Conservation (phyloP, 768 basidiomycete species). For the Collybia sordida region DNA sequence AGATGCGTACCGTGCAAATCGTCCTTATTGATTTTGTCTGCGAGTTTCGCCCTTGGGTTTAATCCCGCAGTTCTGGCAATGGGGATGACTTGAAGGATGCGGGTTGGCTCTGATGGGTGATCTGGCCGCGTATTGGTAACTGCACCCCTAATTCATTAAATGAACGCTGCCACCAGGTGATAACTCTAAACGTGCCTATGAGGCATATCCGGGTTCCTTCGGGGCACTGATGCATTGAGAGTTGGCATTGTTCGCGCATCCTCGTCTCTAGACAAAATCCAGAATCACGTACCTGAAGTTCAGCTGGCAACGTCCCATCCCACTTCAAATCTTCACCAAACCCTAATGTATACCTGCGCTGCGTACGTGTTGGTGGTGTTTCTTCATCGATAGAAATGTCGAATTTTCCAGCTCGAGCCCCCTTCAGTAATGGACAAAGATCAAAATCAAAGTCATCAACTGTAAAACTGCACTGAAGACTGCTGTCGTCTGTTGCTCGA, state of each 20-base stretch:
- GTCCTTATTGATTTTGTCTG: constrained; percentile 11
- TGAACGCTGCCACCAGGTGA: not conserved
- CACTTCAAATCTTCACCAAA: constrained; percentile 17
- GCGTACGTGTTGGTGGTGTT: constrained; percentile 30
- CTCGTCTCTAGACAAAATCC: not conserved
- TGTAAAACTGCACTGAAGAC: constrained; percentile 17
- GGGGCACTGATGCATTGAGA: constrained; percentile 24
- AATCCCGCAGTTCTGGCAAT: constrained; percentile 18
- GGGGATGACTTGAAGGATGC: constrained; percentile 34
- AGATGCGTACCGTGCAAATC: constrained; percentile 10
- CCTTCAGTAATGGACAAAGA: constrained; percentile 25
- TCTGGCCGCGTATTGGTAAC: constrained; percentile 28
- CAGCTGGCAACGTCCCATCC: constrained; percentile 27
- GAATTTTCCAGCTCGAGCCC: constrained; percentile 1
- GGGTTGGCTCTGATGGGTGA: constrained; percentile 30
- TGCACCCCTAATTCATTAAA: constrained; percentile 3
- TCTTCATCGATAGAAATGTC: constrained; percentile 19
- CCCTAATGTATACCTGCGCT: constrained; percentile 24
- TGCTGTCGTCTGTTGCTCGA: not conserved
- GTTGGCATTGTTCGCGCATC: not conserved
- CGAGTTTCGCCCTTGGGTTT: constrained; percentile 18
- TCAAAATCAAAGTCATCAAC: constrained; percentile 18
- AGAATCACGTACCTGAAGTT: constrained; percentile 23
- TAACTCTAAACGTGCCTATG: constrained; percentile 13
- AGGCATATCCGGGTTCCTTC: constrained; percentile 31